These are phyloP conservation scores for Puccinellia tenuiflora DNA, from an alignment of 176 grass and related monocot species.

Conservation along the genomic window DNA sequence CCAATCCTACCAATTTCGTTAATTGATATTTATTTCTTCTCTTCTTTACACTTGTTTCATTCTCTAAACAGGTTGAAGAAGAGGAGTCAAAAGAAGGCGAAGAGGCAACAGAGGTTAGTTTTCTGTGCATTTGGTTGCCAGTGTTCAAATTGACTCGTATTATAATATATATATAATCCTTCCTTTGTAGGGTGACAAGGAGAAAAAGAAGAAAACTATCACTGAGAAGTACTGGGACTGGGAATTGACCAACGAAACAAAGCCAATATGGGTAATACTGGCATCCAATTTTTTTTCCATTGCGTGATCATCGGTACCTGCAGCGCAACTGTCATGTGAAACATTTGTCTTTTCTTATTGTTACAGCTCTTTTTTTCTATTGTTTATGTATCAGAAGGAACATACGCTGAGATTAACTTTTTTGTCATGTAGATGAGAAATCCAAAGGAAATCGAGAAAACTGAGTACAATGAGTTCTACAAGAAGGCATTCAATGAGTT, in stretches of 20 bases:
- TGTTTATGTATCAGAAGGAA: not conserved
- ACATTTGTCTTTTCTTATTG: not conserved
- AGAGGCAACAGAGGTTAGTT: slow-evolving; percentile 51
- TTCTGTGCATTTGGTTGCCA: not conserved
- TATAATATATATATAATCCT: not conserved
- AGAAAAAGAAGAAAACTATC: slow-evolving; percentile 83
- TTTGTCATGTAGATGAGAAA: slow-evolving; percentile 69
- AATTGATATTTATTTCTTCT: not conserved
- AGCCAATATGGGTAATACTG: slow-evolving; percentile 83
- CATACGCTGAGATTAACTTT: not conserved
- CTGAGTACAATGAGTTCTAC: slow-evolving; percentile 88
- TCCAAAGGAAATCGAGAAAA: slow-evolving; percentile 71
- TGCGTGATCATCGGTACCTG: not conserved
- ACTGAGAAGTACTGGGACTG: slow-evolving; percentile 97
- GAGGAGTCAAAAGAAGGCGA: slow-evolving; percentile 75
- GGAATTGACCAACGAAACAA: slow-evolving; percentile 86
- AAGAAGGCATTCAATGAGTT: slow-evolving; percentile 98
- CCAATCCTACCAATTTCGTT: not conserved
- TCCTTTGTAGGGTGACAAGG: slow-evolving; percentile 59
- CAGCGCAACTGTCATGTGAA: not conserved
- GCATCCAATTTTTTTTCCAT: not conserved
- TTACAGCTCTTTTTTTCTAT: not conserved
- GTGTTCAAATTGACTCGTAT: not conserved
- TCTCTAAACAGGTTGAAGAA: slow-evolving; percentile 60
- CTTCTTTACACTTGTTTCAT: not conserved